Evolutionary conservation across 73 alveolate genomes (phyloP), one percentile per base, ranked within the genome.

Genomic region (Paramecium pentaurelia): DNA sequence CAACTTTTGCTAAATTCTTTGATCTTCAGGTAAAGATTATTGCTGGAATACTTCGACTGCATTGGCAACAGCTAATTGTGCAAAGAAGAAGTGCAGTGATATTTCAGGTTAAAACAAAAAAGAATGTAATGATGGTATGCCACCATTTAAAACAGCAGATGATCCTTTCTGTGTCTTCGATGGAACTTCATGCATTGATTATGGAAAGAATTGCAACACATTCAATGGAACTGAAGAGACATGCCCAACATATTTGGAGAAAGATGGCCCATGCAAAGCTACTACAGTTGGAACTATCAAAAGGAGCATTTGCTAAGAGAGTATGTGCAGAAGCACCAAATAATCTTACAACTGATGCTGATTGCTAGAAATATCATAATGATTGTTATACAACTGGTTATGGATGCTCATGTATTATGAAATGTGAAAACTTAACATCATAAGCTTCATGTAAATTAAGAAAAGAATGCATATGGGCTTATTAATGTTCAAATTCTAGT

Each of bases 331-430:
- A 80, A 47, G 91, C 91, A 10, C 77, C 77, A 32, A 80, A 47
- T 45, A 80, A 54, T 22, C 27, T 80, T 8, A 22, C 4, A 27
- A 80, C 91, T 6, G 73, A 80, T 47, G 1, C 42, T 10, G 91
- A 80, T 3, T 80, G 91, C n/a, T 4, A 42, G 10, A 18, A 60
- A 2, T 80, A 45, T 44, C 71, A 80, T 14, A 37, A 71, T 1
- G 75, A 34, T 25, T 80, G 91, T 80, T 8, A n/a, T 10, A 45
- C 91, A 42, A 80, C 91, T 45, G 91, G 91, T 3, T 42, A 42
- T 44, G 91, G 91, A 80, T 80, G 91, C n/a, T 9, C 42, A 22
- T 10, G 14, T 44, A 18, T 2, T 42, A n/a, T 6, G 5, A 4
- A 9, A 2, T 73, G 87, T 37, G 18, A 8, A 6, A 34, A 20